Percentiles rank a stretch among this genome's conserved stretches.
These are phyloP conservation scores for Kewa caespitosa DNA, from an alignment of 179 eudicot genomes.

Conservation along the genomic window DNA sequence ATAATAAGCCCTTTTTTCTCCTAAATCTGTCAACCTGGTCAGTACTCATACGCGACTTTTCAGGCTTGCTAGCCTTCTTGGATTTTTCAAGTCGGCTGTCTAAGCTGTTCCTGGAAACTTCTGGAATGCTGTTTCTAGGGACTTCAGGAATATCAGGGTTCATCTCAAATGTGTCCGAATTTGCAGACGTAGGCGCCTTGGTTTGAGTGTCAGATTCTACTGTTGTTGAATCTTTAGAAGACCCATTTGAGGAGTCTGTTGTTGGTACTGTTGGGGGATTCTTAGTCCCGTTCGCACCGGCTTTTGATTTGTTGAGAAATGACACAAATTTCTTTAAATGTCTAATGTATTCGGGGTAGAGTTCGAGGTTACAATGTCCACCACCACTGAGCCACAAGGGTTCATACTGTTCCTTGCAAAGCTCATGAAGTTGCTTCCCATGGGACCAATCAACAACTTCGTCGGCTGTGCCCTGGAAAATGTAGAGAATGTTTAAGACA, in stretches of 20 bases:
- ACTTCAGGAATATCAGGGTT: conserved; percentile 54
- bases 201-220: conserved; percentile 39
- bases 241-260: conserved; percentile 33
- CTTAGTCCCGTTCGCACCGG: conserved; percentile 28
- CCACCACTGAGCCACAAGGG: conserved; percentile 95
- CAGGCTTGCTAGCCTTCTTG: conserved; percentile 73
- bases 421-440: conserved; percentile 92
- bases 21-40: conserved; percentile 68
- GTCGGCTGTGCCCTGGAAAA: conserved; percentile 84
- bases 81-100: conserved; percentile 92
- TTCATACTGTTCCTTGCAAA: conserved; percentile 76
- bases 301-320: conserved; percentile 59
- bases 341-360: conserved; percentile 80
- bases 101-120: conserved; percentile 85
- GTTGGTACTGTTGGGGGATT: conserved; percentile 14
- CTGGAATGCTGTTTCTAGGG: conserved; percentile 84
- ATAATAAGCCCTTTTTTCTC: conserved; percentile 53
- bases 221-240: conserved; percentile 42
- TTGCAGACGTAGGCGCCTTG: conserved; percentile 40
- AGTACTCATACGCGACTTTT: conserved; percentile 86
- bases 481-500: not conserved
- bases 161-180: conserved; percentile 40
- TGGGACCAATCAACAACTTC: conserved; percentile 95
- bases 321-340: conserved; percentile 80
- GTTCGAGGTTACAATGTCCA: conserved; percentile 93